Evolutionary conservation across 176 grass and related monocot genomes (phyloP).

Genomic region (Cenchrus fungigraminus): DNA sequence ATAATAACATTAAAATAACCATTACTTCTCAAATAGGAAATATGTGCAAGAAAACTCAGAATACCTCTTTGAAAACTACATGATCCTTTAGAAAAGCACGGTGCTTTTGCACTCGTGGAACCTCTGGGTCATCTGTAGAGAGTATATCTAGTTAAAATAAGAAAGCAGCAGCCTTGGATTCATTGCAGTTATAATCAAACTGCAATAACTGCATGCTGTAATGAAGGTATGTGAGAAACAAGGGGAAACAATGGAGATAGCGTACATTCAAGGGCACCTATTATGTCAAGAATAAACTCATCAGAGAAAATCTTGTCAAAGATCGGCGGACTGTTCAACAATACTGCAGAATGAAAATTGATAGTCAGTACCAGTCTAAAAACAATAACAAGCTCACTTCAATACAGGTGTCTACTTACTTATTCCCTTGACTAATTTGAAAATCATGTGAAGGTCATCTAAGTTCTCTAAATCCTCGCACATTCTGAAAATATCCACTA

Average conservation of each 20-base stretch:
- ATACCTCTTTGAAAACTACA: slow-evolving; percentile 98
- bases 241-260: slow-evolving; percentile 33
- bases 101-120: slow-evolving; percentile 79
- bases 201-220: slow-evolving; percentile 28
- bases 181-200: slow-evolving; percentile 31
- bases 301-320: slow-evolving; percentile 93
- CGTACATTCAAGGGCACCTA: slow-evolving; percentile 97
- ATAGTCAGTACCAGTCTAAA: slow-evolving; percentile 39
- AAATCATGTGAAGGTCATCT: slow-evolving; percentile 95
- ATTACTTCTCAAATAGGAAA: slow-evolving; percentile 21
- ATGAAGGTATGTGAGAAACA: slow-evolving; percentile 33
- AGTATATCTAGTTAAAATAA: slow-evolving; percentile 31
- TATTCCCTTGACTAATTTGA: slow-evolving; percentile 95
- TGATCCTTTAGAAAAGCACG: slow-evolving; percentile 94
- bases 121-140: slow-evolving; percentile 89
- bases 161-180: slow-evolving; percentile 11
- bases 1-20: not conserved
- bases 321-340: slow-evolving; percentile 82
- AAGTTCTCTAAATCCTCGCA: slow-evolving; percentile 96
- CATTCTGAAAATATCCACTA: slow-evolving; percentile 93
- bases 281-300: slow-evolving; percentile 96
- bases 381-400: slow-evolving; percentile 28
- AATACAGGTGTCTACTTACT: slow-evolving; percentile 68
- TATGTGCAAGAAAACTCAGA: slow-evolving; percentile 37
- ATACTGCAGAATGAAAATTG: slow-evolving; percentile 73